Percentiles rank a stretch among this genome's conserved stretches.
Evolutionary conservation across 805 yeast genomes (phyloP).

Genomic region (Candida manassasensis): DNA sequence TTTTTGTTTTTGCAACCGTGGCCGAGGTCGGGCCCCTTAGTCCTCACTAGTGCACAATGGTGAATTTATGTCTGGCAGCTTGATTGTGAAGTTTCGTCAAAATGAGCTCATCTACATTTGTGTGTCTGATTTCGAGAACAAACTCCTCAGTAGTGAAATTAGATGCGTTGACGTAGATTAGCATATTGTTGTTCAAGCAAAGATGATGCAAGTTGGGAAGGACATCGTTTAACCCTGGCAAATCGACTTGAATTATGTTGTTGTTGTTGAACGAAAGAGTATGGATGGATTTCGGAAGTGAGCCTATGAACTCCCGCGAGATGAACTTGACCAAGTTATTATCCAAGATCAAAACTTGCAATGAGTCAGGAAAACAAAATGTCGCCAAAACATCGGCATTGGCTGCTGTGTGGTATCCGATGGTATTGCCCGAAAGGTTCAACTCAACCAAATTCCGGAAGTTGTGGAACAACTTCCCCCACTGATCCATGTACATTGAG

Average conservation of each 20-base stretch:
- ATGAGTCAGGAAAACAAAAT: slow-evolving; percentile 20
- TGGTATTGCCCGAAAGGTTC: slow-evolving; percentile 23
- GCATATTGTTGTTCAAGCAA: slow-evolving; percentile 14
- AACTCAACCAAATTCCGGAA: slow-evolving; percentile 19
- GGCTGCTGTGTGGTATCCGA: slow-evolving; percentile 10
- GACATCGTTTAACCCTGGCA: slow-evolving; percentile 4
- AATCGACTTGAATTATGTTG: slow-evolving; percentile 8
- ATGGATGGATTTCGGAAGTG: slow-evolving; percentile 26
- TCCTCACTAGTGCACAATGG: neutral
- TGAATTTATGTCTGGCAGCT: slow-evolving; percentile 5
- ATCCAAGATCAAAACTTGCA: slow-evolving; percentile 21
- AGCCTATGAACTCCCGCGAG: slow-evolving; percentile 15
- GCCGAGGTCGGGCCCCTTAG: neutral
- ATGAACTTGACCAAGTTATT: slow-evolving; percentile 20
- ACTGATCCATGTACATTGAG: slow-evolving; percentile 22
- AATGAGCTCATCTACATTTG: slow-evolving; percentile 12
- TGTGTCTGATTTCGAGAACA: slow-evolving; percentile 11
- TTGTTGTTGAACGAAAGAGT: slow-evolving; percentile 12
- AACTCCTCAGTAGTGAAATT: slow-evolving; percentile 10
- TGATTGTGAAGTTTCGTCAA: slow-evolving; percentile 7
- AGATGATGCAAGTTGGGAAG: slow-evolving; percentile 18
- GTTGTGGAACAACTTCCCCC: slow-evolving; percentile 26
- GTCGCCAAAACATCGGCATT: slow-evolving; percentile 16
- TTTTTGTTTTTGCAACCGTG: slow-evolving; percentile 1
- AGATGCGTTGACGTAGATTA: slow-evolving; percentile 10